Evolutionary conservation across 305 asterid species (phyloP).

Genomic region (Rubia peregrina): DNA sequence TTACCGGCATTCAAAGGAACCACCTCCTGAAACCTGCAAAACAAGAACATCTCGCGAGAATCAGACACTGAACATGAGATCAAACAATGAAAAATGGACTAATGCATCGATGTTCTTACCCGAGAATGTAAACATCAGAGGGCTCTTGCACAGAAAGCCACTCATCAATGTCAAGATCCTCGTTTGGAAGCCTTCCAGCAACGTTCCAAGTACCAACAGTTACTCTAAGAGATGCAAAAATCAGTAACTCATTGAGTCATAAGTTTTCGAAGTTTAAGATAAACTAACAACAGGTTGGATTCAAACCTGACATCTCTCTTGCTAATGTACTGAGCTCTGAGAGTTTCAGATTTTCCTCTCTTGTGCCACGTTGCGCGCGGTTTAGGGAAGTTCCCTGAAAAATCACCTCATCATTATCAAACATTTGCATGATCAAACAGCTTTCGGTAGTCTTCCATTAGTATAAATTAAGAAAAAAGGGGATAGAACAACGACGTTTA

Average conservation of each 20-base stretch:
- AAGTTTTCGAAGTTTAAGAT: background rate
- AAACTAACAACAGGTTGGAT: slow-evolving; percentile 22
- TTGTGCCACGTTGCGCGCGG: slow-evolving; percentile 43
- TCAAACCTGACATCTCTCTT: slow-evolving; percentile 90
- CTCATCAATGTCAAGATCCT: slow-evolving; percentile 71
- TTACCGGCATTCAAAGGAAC: slow-evolving; percentile 92
- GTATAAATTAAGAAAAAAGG: background rate
- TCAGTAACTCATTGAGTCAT: slow-evolving; percentile 8
- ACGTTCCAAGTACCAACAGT: slow-evolving; percentile 90
- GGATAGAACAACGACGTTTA: background rate
- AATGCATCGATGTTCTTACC: slow-evolving; percentile 34
- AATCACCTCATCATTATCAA: slow-evolving; percentile 8
- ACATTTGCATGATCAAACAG: background rate
- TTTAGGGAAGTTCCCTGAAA: slow-evolving; percentile 45
- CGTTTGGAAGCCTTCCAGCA: slow-evolving; percentile 70
- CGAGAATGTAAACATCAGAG: slow-evolving; percentile 69
- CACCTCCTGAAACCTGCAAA: slow-evolving; percentile 78
- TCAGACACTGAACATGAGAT: background rate
- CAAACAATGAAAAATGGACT: background rate
- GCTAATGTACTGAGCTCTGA: slow-evolving; percentile 66
- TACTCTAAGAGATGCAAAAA: slow-evolving; percentile 38
- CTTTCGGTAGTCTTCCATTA: background rate
- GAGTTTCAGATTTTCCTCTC: slow-evolving; percentile 91
- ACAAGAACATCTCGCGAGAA: background rate
- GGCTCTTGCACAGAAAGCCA: slow-evolving; percentile 83